Base-by-base conservation (phyloP, 73 alveolate genomes). In the Paramecium sexaurelia region DNA sequence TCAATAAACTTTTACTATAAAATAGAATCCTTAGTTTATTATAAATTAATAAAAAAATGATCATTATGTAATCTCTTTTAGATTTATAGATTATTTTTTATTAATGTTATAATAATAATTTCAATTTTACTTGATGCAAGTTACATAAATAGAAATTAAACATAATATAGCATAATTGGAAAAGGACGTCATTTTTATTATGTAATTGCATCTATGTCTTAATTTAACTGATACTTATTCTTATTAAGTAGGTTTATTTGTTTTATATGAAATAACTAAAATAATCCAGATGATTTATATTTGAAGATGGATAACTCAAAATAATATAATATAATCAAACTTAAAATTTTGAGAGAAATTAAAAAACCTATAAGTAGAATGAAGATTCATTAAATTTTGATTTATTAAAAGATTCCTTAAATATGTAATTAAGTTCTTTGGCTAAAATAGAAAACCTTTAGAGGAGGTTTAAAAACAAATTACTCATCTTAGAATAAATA, bases 291-390 rank as follows among this genome's bases (percentile, higher is more conserved):
- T 2, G 73, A 78, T 39, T 78, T 78, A 1, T 78, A 41, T 78
- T 78, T 43, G 71, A 78, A 5, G 90, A 78, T 78, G 68, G 71
- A 40, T 11, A 78, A 78, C 55, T 78, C 32, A 43, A 78, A 22
- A 37, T 20, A 27, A 29, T 36, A 33, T 71, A 32, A 13, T 71
- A 37, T 17, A 37, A 36, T 32, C 37, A 35, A 15, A 15, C 7
- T 10, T 71, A 11, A 71, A 71, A 71, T 33, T 71, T 27, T 6
- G 56, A 71, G 55, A 71, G n/a, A 36, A 37, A 71, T 27, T 7
- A 36, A 6, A 20, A 29, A 37, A 40, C 37, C 11, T 35, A 32
- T 37, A 71, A 24, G 22, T n/a, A 26, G 2, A 51, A 51, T 17
- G 67, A 51, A 51, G 67, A 51, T 51, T 51, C 15, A 51, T 20